These are phyloP conservation scores for Carpinus viminea DNA, from an alignment of 306 rosid species.

Conservation along the genomic window DNA sequence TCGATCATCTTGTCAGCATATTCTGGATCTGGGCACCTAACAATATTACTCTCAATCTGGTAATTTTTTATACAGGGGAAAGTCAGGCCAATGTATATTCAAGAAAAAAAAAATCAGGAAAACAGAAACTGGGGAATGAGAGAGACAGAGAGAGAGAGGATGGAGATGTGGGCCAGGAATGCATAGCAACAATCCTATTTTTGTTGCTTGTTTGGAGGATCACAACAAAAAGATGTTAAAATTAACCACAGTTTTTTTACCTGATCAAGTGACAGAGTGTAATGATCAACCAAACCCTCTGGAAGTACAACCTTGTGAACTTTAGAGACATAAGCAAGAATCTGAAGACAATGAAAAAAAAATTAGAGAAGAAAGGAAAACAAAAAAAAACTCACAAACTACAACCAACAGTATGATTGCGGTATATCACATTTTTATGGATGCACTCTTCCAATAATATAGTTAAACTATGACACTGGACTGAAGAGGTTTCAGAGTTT, in stretches of 20 bases:
- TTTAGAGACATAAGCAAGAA: slow-evolving; percentile 96
- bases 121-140: not conserved
- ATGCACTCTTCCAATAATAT: not conserved
- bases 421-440: not conserved
- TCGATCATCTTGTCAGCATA: slow-evolving; percentile 95
- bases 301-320: slow-evolving; percentile 86
- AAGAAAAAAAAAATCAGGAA: not conserved
- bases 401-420: not conserved
- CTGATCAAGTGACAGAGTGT: slow-evolving; percentile 66
- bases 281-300: slow-evolving; percentile 57
- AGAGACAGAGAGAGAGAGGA: not conserved
- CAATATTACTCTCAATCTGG: slow-evolving; percentile 94
- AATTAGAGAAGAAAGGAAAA: slow-evolving; percentile 14
- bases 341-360: slow-evolving; percentile 45
- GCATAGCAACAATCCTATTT: slow-evolving; percentile 21
- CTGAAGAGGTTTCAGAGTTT: not conserved
- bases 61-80: slow-evolving; percentile 5
- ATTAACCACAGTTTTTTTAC: slow-evolving; percentile 23
- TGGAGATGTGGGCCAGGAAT: not conserved
- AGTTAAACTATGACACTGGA: not conserved
- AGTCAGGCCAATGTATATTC: not conserved
- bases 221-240: not conserved
- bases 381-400: not conserved
- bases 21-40: slow-evolving; percentile 92
- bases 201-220: not conserved